Conservation (phyloP, 2,329 filamentous ascomycete genomes). For the Tolypocladium amazonense region DNA sequence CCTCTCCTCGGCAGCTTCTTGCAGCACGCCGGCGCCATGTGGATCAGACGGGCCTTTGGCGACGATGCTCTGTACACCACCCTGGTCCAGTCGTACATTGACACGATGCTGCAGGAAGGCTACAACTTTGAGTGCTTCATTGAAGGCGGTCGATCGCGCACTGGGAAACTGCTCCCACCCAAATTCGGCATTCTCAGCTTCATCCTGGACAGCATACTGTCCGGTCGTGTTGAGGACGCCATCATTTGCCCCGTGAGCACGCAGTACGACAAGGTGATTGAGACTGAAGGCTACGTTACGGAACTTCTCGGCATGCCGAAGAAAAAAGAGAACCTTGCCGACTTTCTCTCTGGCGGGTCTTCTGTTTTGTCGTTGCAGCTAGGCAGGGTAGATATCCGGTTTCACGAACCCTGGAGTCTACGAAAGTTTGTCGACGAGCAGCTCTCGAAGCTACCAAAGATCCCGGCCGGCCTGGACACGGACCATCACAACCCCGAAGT, state of each 20-base stretch:
- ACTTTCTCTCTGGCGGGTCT: conserved; percentile 76
- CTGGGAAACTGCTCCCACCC: conserved; percentile 83
- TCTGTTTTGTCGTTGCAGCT: conserved; percentile 82
- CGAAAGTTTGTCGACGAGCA: conserved; percentile 73
- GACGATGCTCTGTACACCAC: conserved; percentile 85
- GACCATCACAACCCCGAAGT: conserved; percentile 36
- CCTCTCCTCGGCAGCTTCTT: conserved; percentile 81
- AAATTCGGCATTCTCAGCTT: conserved; percentile 95
- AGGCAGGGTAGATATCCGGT: conserved; percentile 87
- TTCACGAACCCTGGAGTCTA: conserved; percentile 93
- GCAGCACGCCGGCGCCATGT: conserved; percentile 96
- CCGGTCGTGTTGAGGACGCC: conserved; percentile 77
- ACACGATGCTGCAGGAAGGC: conserved; percentile 79
- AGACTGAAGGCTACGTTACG: conserved; percentile 92
- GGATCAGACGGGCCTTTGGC: conserved; percentile 85
- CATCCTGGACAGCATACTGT: conserved; percentile 79
- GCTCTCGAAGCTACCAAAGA: conserved; percentile 39
- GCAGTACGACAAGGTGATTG: conserved; percentile 98
- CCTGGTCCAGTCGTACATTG: conserved; percentile 92
- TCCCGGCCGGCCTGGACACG: conserved; percentile 31
- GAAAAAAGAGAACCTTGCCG: conserved; percentile 83
- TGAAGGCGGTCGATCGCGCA: conserved; percentile 85
- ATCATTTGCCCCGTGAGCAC: conserved; percentile 94
- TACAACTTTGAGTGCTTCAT: conserved; percentile 98
- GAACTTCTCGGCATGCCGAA: conserved; percentile 92